Percentiles rank a stretch among this genome's conserved stretches.
These are phyloP conservation scores for Plantago lanceolata DNA, from an alignment of 305 asterid species.

Conservation along the genomic window DNA sequence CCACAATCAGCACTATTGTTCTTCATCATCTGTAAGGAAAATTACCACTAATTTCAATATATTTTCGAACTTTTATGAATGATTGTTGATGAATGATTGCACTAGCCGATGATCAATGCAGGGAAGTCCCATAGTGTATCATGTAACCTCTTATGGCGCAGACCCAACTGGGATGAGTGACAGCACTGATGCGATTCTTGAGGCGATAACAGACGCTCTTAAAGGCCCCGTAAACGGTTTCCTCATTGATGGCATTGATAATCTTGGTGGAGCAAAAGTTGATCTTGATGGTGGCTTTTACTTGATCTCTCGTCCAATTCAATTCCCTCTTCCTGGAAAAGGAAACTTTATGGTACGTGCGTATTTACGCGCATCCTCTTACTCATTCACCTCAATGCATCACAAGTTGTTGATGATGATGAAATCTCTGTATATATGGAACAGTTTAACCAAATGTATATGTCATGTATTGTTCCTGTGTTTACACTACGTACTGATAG, in stretches of 20 bases:
- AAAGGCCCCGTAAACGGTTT: slow-evolving; percentile 45
- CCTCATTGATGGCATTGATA: slow-evolving; percentile 47
- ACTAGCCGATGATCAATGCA: no score
- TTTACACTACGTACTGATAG: no score
- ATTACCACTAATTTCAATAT: no score
- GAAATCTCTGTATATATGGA: no score
- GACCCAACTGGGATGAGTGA: slow-evolving; percentile 87
- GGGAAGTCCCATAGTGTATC: no score
- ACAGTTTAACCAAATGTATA: no score
- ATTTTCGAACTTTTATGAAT: no score
- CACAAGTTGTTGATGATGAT: no score
- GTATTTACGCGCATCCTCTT: neutral
- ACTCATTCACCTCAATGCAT: no score
- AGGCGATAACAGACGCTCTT: slow-evolving; percentile 66
- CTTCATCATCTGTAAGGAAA: neutral
- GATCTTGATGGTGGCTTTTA: slow-evolving; percentile 84
- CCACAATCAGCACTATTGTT: slow-evolving; percentile 21
- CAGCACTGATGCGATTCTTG: slow-evolving; percentile 59
- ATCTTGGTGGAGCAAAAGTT: slow-evolving; percentile 81
- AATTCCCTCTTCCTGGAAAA: slow-evolving; percentile 49
- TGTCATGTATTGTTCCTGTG: no score
- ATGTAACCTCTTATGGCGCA: slow-evolving; percentile 72
- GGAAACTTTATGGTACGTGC: slow-evolving; percentile 67
- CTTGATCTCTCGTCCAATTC: slow-evolving; percentile 63
- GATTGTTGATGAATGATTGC: no score